Conservation (phyloP, 768 basidiomycete species). For the Boletus pseudo-olivaceus region DNA sequence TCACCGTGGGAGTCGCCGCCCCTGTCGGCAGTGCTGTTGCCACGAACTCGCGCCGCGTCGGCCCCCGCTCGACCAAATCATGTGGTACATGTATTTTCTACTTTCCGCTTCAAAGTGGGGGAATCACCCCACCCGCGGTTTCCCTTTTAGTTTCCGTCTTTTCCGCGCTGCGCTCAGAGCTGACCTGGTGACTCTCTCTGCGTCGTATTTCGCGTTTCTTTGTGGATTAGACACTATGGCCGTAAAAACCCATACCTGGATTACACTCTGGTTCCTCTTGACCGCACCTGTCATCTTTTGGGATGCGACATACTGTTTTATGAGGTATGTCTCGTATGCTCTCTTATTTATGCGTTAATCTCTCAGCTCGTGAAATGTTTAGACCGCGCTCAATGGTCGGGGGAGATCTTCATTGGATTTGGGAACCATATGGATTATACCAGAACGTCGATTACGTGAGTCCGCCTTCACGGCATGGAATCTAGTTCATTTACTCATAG, state of each 20-base stretch:
- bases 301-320: slow-evolving; percentile 81
- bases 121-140: neutral
- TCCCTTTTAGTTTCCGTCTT: too few species aligned
- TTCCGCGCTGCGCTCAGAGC: neutral
- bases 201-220: neutral
- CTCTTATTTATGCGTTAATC: neutral
- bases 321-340: slow-evolving; percentile 45
- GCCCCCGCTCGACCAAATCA: neutral
- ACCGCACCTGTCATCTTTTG: slow-evolving; percentile 54
- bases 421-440: slow-evolving; percentile 79
- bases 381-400: slow-evolving; percentile 86
- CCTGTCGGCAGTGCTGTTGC: neutral
- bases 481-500: slow-evolving; percentile 35
- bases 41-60: neutral
- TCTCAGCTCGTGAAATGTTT: neutral
- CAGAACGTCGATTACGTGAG: slow-evolving; percentile 55
- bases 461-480: neutral
- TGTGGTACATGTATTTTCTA: neutral
- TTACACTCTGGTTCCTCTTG: slow-evolving; percentile 67
- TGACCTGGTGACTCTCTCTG: neutral
- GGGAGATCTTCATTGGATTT: slow-evolving; percentile 90
- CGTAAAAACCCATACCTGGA: slow-evolving; percentile 52
- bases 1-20: neutral
- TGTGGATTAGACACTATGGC: slow-evolving; percentile 35
- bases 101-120: too few species aligned